Evolutionary conservation across 2,329 filamentous ascomycete genomes (phyloP).

Genomic region (Venturia oleaginea): DNA sequence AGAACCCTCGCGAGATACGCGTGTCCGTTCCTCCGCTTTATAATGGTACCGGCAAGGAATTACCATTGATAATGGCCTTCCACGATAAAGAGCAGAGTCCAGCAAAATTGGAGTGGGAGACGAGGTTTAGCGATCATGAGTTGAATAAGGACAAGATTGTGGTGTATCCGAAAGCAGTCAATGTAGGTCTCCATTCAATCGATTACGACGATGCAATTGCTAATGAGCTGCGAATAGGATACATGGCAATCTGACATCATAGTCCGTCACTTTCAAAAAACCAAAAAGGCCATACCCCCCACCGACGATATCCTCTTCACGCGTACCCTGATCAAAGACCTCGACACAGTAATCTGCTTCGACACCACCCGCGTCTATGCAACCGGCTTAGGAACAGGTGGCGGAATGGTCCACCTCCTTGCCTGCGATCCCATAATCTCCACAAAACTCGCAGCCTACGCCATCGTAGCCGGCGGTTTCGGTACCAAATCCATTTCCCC

Average conservation of each 20-base stretch:
- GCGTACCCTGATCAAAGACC: background rate
- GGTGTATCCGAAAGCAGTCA: conserved; percentile 9
- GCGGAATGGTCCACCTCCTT: conserved; percentile 8
- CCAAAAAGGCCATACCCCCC: background rate
- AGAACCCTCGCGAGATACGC: conserved; percentile 9
- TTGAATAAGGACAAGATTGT: conserved; percentile 3
- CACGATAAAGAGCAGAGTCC: conserved; percentile 10
- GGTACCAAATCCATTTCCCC: background rate
- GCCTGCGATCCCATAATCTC: conserved; percentile 12
- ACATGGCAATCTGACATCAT: conserved; percentile 11
- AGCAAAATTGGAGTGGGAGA: background rate
- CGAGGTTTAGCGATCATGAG: background rate
- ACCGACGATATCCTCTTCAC: conserved; percentile 8
- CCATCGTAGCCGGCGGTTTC: conserved; percentile 6
- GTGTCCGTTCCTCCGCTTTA: conserved; percentile 3
- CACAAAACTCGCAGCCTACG: conserved; percentile 8
- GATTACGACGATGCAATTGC: background rate
- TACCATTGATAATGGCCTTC: conserved; percentile 7
- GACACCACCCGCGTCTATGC: conserved; percentile 10
- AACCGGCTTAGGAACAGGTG: conserved; percentile 13
- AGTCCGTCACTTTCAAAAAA: conserved; percentile 2
- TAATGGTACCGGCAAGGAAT: background rate
- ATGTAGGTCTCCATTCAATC: background rate
- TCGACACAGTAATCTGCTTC: conserved; percentile 13
- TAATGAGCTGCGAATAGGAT: background rate